Evolutionary conservation across 192 early-diverging fungal species (phyloP).

Genomic region (Geranomyces michiganensis): DNA sequence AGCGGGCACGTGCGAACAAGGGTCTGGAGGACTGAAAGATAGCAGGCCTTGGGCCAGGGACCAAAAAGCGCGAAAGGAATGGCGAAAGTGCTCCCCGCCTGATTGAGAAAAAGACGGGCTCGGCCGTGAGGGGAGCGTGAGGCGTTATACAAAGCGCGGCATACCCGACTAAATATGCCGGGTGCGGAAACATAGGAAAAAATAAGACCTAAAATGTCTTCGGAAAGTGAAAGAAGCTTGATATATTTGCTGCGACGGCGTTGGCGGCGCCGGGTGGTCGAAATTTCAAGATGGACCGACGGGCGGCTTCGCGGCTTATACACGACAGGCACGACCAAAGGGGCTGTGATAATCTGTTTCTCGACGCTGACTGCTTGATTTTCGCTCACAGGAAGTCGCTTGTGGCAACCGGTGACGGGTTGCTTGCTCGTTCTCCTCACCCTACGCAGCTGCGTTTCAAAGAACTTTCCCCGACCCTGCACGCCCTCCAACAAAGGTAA

Average conservation of each 20-base stretch:
- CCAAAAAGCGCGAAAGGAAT: slow-evolving; percentile 12
- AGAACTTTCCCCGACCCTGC: background rate
- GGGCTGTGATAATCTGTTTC: too few species aligned
- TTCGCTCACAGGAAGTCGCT: background rate
- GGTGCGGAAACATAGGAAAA: background rate
- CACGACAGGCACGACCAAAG: background rate
- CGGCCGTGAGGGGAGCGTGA: slow-evolving; percentile 10
- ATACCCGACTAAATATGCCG: background rate
- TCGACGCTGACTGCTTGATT: background rate
- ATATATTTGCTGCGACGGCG: background rate
- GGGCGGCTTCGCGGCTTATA: background rate
- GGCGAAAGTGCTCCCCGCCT: slow-evolving; percentile 1
- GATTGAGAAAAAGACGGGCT: slow-evolving; percentile 6
- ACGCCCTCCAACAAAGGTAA: background rate
- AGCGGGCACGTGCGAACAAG: slow-evolving; percentile 10
- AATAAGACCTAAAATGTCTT: background rate
- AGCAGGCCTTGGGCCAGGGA: background rate
- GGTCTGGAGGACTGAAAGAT: slow-evolving; percentile 1
- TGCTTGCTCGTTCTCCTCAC: too few species aligned
- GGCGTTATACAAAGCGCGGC: slow-evolving; percentile 6
- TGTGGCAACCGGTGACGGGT: background rate
- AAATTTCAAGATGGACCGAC: background rate
- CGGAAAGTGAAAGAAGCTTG: background rate
- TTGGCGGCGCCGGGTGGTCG: background rate
- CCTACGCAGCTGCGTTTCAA: background rate